These are phyloP conservation scores for Paratinospora sagittata DNA, from an alignment of 164 flowering plant genomes.

Conservation along the genomic window DNA sequence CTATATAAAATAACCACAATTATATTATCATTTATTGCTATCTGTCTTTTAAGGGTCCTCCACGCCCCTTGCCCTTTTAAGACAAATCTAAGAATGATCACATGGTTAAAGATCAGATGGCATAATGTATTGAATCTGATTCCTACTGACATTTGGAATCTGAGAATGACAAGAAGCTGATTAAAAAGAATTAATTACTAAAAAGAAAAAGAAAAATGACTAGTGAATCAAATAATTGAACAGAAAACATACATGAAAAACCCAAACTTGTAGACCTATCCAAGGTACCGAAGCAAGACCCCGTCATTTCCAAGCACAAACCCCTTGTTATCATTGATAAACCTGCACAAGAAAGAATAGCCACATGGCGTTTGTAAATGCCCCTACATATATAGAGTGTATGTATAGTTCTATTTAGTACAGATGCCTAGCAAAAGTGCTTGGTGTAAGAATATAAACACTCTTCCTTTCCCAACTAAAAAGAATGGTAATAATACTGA, in stretches of 20 bases:
- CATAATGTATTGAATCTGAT: too few species aligned
- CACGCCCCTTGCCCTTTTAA: too few species aligned
- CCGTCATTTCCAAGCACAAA: conserved; percentile 97
- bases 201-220: not conserved
- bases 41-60: too few species aligned
- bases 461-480: not conserved
- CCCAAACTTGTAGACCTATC: conserved; percentile 20
- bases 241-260: not conserved
- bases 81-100: too few species aligned
- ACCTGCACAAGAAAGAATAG: conserved; percentile 41
- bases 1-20: too few species aligned
- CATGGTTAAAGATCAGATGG: too few species aligned
- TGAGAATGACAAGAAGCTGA: not conserved
- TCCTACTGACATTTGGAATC: too few species aligned
- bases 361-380: not conserved
- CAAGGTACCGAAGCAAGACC: conserved; percentile 89
- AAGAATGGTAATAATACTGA: not conserved
- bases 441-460: not conserved
- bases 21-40: too few species aligned
- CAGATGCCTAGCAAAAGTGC: not conserved
- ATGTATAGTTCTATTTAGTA: not conserved
- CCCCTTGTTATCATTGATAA: conserved; percentile 70
- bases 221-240: too few species aligned
- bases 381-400: not conserved
- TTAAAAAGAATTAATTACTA: not conserved